Evolutionary conservation across 345 rosid genomes (phyloP).

Genomic region (Orychophragmus violaceus): DNA sequence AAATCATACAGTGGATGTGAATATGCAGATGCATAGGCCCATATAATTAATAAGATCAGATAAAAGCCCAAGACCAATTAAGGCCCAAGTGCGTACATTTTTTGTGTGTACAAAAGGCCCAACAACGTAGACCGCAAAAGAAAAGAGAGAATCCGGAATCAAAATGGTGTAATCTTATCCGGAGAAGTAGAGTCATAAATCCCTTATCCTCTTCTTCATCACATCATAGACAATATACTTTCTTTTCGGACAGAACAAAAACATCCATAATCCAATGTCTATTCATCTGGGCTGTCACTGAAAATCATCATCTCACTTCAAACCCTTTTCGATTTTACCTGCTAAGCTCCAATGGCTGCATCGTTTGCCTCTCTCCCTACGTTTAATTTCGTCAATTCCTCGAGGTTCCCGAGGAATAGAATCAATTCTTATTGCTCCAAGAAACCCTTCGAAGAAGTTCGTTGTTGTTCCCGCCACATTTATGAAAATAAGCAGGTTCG

Average conservation of each 20-base stretch:
- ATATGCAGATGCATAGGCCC: background rate
- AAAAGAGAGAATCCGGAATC: background rate
- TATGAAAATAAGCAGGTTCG: slow-evolving; percentile 40
- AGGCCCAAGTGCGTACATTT: too few species aligned
- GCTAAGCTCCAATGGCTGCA: slow-evolving; percentile 20
- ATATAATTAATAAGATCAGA: background rate
- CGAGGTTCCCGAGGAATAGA: slow-evolving; percentile 29
- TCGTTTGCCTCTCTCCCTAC: slow-evolving; percentile 35
- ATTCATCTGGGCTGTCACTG: slow-evolving; percentile 9
- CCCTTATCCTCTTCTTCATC: slow-evolving; percentile 21
- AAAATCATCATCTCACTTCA: background rate
- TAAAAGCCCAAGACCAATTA: background rate
- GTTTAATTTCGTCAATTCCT: slow-evolving; percentile 24
- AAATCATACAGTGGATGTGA: background rate
- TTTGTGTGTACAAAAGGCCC: background rate
- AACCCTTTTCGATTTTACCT: background rate
- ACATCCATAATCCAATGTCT: slow-evolving; percentile 11
- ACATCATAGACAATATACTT: background rate
- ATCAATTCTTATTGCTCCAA: slow-evolving; percentile 23
- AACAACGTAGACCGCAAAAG: too few species aligned
- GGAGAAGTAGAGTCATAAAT: slow-evolving; percentile 19
- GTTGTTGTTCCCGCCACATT: slow-evolving; percentile 34
- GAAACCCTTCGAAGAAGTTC: slow-evolving; percentile 22
- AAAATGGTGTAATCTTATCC: slow-evolving; percentile 12
- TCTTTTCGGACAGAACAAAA: background rate